These are phyloP conservation scores for Chernovozyma aurita DNA, from an alignment of 1,139 yeast genomes.

Conservation along the genomic window DNA sequence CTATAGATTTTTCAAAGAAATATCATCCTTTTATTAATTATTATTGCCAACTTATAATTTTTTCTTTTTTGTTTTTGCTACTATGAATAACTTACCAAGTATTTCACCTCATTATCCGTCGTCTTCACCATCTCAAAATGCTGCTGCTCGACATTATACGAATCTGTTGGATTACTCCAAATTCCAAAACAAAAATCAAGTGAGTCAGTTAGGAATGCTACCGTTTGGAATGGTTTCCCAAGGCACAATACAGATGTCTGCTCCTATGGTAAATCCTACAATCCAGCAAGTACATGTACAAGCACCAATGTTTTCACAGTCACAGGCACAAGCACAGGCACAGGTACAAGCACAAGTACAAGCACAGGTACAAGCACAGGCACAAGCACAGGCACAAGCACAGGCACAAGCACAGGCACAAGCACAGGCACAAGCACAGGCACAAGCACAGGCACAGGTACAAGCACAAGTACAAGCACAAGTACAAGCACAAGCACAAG, in stretches of 20 bases:
- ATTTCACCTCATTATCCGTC: too few species aligned
- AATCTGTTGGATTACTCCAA: too few species aligned
- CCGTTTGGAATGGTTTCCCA: background rate
- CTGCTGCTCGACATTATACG: too few species aligned
- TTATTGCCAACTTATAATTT: too few species aligned
- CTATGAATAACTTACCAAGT: too few species aligned
- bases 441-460: background rate
- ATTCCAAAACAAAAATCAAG: too few species aligned
- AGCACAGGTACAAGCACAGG: background rate
- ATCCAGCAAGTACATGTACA: background rate
- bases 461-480: background rate
- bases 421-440: background rate
- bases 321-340: background rate
- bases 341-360: background rate
- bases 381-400: background rate
- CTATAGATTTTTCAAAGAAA: too few species aligned
- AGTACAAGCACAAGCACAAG: background rate
- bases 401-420: background rate
- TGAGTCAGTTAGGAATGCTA: too few species aligned
- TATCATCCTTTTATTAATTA: too few species aligned
- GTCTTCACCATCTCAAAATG: too few species aligned
- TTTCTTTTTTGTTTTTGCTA: too few species aligned
- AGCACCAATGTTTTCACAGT: too few species aligned
- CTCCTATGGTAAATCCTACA: background rate
- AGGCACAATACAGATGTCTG: background rate